A percentile compares a stretch with the other conserved stretches of the same genome.
These are phyloP conservation scores for Colletotrichum cuscutae DNA, from an alignment of 2,329 filamentous ascomycete genomes.

Conservation along the genomic window DNA sequence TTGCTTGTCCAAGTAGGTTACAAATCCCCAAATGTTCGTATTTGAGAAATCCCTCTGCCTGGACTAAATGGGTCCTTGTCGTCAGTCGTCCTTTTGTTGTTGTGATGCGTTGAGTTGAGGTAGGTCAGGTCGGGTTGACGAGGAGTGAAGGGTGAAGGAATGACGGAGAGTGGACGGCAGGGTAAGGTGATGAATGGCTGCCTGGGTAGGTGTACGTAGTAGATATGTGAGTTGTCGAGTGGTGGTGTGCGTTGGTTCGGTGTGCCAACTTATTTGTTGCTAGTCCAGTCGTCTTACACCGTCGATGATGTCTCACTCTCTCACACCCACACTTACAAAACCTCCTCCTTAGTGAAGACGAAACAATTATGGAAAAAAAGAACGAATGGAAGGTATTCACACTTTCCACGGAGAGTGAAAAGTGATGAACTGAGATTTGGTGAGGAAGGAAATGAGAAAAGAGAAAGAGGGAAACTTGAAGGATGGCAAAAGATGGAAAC, in stretches of 20 bases:
- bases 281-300: slow-evolving; percentile 15
- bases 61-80: not conserved
- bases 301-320: not conserved
- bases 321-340: not conserved
- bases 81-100: not conserved
- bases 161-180: not conserved
- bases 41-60: not conserved
- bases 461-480: not conserved
- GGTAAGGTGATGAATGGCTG: slow-evolving; percentile 17
- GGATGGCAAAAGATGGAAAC: not conserved
- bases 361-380: not conserved
- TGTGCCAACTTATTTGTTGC: not conserved
- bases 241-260: not conserved
- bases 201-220: not conserved
- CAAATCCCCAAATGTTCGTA: not conserved
- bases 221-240: not conserved
- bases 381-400: slow-evolving; percentile 8
- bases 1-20: not conserved
- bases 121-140: not conserved
- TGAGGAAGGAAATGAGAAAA: not conserved
- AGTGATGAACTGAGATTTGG: not conserved
- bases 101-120: not conserved
- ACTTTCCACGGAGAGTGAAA: not conserved
- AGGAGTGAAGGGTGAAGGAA: not conserved
- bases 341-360: not conserved